phyloP scores from a whole-genome alignment of 2,329 filamentous ascomycete genomes.

The Colletotrichum echinochloae region DNA sequence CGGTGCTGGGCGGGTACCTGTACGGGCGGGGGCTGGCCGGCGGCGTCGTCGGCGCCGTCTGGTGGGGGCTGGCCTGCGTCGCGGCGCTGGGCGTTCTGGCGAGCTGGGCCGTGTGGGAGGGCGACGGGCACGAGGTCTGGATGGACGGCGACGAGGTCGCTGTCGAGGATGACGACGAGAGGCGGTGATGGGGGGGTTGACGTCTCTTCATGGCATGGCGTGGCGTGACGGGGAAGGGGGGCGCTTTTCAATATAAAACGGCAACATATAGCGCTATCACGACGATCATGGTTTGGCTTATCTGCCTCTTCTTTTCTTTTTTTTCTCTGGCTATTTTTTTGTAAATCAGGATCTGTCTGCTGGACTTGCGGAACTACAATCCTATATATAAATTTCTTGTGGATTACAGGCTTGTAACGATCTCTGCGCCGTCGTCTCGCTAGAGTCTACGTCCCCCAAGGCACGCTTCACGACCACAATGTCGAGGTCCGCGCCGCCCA shows the following conservation, averaged over 20 bases:
- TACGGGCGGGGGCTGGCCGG: slow-evolving; percentile 69
- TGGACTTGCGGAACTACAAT: too few species aligned
- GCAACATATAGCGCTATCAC: too few species aligned
- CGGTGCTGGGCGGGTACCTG: slow-evolving; percentile 68
- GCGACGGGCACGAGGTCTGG: slow-evolving; percentile 74
- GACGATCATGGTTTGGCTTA: neutral
- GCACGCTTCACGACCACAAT: too few species aligned
- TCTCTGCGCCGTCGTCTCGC: too few species aligned
- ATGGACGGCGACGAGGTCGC: slow-evolving; percentile 69
- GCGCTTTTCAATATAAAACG: neutral
- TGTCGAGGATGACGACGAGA: slow-evolving; percentile 37
- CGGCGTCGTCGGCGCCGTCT: slow-evolving; percentile 69
- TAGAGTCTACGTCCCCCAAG: too few species aligned
- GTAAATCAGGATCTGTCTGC: too few species aligned
- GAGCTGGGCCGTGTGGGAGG: slow-evolving; percentile 69
- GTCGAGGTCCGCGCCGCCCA: neutral
- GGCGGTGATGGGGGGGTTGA: neutral
- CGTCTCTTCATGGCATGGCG: neutral
- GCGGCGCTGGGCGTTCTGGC: slow-evolving; percentile 62
- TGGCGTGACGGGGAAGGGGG: neutral
- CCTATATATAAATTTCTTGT: too few species aligned
- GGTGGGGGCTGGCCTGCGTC: slow-evolving; percentile 66
- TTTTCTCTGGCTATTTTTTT: too few species aligned
- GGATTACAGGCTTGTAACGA: too few species aligned
- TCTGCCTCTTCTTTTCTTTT: neutral